A percentile compares a stretch with the other conserved stretches of the same genome.
Evolutionary conservation across 352 stramenopile species (phyloP).

Genomic region (Aphanomyces euteiches): DNA sequence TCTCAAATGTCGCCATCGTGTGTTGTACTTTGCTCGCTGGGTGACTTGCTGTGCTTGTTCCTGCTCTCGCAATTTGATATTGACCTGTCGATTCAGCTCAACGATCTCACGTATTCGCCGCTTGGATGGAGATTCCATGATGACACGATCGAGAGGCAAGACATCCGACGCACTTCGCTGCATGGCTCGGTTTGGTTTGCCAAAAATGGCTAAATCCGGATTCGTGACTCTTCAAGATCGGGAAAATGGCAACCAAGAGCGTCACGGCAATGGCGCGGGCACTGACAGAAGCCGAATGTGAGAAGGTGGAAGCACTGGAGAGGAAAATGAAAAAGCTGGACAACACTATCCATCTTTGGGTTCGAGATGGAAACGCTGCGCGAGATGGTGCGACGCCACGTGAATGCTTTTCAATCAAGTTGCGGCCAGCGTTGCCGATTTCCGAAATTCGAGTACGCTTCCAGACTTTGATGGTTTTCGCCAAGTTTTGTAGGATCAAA

Average conservation of each 20-base stretch:
- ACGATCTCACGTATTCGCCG: slow-evolving; percentile 16
- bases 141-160: not conserved
- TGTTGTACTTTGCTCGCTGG: slow-evolving; percentile 3
- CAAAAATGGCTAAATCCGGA: not conserved
- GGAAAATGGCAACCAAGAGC: not conserved
- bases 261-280: not conserved
- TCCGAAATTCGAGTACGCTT: slow-evolving; percentile 16
- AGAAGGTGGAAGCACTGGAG: slow-evolving; percentile 16
- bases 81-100: not conserved
- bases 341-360: slow-evolving; percentile 11
- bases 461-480: not conserved
- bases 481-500: slow-evolving; percentile 8
- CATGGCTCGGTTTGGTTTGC: not conserved
- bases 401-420: slow-evolving; percentile 4
- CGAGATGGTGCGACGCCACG: not conserved
- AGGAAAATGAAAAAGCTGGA: slow-evolving; percentile 2
- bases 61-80: not conserved
- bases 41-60: not conserved
- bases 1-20: slow-evolving; percentile 8
- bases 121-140: slow-evolving; percentile 11
- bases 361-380: slow-evolving; percentile 7
- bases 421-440: slow-evolving; percentile 5
- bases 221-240: not conserved
- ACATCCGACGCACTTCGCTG: slow-evolving; percentile 6
- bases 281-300: not conserved